Evolutionary conservation across 2,329 filamentous ascomycete genomes (phyloP).

Genomic region (Dactylellina drechsleri): DNA sequence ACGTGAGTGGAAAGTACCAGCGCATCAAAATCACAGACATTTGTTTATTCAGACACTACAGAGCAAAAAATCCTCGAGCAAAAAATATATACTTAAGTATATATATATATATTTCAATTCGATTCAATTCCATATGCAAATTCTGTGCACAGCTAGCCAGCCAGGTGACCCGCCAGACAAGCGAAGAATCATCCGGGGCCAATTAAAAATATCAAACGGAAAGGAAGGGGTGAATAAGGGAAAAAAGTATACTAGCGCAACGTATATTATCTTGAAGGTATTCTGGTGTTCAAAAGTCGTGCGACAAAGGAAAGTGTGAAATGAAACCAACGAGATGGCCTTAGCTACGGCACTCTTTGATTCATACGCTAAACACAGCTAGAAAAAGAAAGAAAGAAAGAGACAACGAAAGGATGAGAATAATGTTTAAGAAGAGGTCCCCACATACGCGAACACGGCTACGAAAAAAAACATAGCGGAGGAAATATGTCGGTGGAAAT

Average conservation of each 20-base stretch:
- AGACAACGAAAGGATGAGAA: background rate
- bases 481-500: constrained; percentile 5
- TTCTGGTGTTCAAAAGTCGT: constrained; percentile 10
- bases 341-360: constrained; percentile 29
- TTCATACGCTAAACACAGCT: constrained; percentile 48
- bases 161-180: constrained; percentile 24
- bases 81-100: too few relatives aligned
- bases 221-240: constrained; percentile 7
- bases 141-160: constrained; percentile 49
- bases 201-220: constrained; percentile 24
- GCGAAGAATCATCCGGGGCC: constrained; percentile 27
- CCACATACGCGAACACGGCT: constrained; percentile 41
- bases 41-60: too few relatives aligned
- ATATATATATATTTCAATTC: constrained; percentile 4
- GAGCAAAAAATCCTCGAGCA: too few relatives aligned
- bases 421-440: constrained; percentile 4
- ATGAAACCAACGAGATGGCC: constrained; percentile 41
- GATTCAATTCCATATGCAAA: constrained; percentile 54
- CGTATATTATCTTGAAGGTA: constrained; percentile 40
- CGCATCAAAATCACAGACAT: constrained; percentile 18
- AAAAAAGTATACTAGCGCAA: constrained; percentile 13
- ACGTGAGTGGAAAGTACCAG: constrained; percentile 39
- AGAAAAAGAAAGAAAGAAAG: constrained; percentile 18
- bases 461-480: background rate
- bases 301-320: constrained; percentile 37